Base-by-base conservation (phyloP, 2,329 filamentous ascomycete genomes). In the Ascochyta pisi region DNA sequence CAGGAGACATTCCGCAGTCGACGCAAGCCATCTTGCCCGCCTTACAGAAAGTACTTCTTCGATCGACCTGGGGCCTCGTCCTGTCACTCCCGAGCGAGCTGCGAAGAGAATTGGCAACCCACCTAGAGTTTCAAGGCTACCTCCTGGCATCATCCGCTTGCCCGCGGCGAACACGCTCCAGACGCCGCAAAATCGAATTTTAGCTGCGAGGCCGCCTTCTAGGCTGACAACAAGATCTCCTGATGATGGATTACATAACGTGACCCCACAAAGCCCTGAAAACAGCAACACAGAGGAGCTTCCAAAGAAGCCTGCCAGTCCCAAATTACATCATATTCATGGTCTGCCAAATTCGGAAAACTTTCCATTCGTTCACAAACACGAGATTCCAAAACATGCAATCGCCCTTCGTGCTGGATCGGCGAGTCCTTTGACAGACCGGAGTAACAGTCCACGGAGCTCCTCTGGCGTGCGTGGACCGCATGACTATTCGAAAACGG, bases 311-410 rank as follows among this genome's bases (percentile, higher is more conserved):
- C 50, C 61, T 19, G 45, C 35, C 3, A 63, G 53, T 19, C 68
- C 66, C 6, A 66, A 60, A 43, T 37, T 73, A 5, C 66, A 73
- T 43, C 54, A 64, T 31, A 27, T 69, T 9, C 61, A 57, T 45
- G 55, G 55, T 27, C 48, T 68, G 29, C 56, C 64, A 5, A 34
- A 51, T 23, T 46, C 64, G 13, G 57, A 64, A 22, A 46, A 60
- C 8, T 55, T 66, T 35, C 68, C 69, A 0, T 73, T 67, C 31
- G 55, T 69, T 1, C 64, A 64, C 16, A 61, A 54, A 26, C 50
- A 46, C 15, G 68, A 71, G 42, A 56, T 67, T 13, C 35, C 46
- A 6, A 33, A 52, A 10, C 65, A 69, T 44, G n/a, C 65, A 8
- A 49, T 56, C 3, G 62, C 61, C 3, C 35, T 69, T 6, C 52